Evolutionary conservation across 208 protist genomes (phyloP), one percentile per base, ranked within the genome.

Genomic region (Acanthamoeba sp.): DNA sequence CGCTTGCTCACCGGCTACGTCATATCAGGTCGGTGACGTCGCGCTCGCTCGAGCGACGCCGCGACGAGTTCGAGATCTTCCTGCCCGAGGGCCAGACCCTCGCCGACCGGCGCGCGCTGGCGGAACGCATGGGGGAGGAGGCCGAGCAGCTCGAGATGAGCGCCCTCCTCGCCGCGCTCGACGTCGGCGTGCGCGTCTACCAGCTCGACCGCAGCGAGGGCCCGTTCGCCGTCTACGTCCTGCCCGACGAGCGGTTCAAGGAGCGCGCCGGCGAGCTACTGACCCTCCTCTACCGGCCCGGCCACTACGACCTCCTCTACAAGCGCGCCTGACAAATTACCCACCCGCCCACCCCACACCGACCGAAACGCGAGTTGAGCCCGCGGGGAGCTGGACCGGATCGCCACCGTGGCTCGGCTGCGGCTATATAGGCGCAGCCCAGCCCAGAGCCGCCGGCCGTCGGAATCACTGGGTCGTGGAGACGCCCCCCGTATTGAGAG

Each of bases 71-170:
- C 10, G 38, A 7, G 22, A 3, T 90, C 82, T 90, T 66, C 82
- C 82, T 90, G 16, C 52, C 45, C 32, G 82, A 90, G 12, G 82
- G 82, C 42, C 52, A 66, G 45, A 1, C 55, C 34, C n/a, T 90
- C 7, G n/a, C 9, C 32, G n/a, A 59, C 32, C 82, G 82, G 22
- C 55, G 82, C 22, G 24, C 29, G 32, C 82, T 59, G 20, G 82
- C 82, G 6, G 82, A 90, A 20, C 16, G 22, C 34, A 90, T 90
- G 82, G 82, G 82, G 32, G 82, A 90, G 24, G 82, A 90, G 52
- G 82, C 82, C 34, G 82, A 90, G 52, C 50, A 90, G 38, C 55
- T 90, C n/a, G 82, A 90, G 82, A 90, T 90, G 82, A 66, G 16
- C 52, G 82, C 82, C 10, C 82, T 90, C 18, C 29, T 90, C 10